Evolutionary conservation across 129 eudicot species (phyloP), one percentile per base, ranked within the genome.

Genomic region (Gnaphalium uliginosum): DNA sequence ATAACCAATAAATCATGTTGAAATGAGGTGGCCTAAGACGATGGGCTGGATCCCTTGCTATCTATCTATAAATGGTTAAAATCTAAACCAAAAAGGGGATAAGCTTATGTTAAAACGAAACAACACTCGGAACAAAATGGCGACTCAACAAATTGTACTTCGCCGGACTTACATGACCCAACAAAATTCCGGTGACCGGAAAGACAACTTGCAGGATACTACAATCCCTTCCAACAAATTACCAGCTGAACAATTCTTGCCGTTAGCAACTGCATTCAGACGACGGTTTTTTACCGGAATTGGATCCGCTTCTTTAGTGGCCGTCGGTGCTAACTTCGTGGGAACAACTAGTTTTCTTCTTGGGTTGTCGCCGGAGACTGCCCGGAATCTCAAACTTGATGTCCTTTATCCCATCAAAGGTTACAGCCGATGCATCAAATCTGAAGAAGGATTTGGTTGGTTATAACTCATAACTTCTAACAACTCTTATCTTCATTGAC

Each of bases 341-440:
- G 96, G 99, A 8, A 77, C 90, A 21, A 90, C 99, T 7, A 95
- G 99, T 71, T 91, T 89, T 64, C 87, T 95, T 37, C 92, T 95
- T 6, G 94, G 97, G 1, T 79, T 85, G 59, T 85, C 87, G 22
- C 94, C 99, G 50, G 97, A 91, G 0, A 58, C 56, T 72, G 81
- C 86, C 67, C 88, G 99, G 80, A 83, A 61, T 73, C 83, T 95
- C 2, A 95, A 95, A 83, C 85, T 95, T 76, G 99, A 95, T 71
- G 97, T 87, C 69, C 82, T 95, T 41, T 95, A 91, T 78, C 92
- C 97, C 3, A 70, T 95, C 67, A 81, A 84, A 61, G 99, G 99
- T 6, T 95, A 78, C 78, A 82, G 83, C 50, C 73, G 99, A 27
- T 95, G 92, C 87, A 79, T 87, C 71, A 82, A 91, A 5, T 64